phyloP scores from a whole-genome alignment of 331 rosid genomes.

The Erythrophleum ivorense region DNA sequence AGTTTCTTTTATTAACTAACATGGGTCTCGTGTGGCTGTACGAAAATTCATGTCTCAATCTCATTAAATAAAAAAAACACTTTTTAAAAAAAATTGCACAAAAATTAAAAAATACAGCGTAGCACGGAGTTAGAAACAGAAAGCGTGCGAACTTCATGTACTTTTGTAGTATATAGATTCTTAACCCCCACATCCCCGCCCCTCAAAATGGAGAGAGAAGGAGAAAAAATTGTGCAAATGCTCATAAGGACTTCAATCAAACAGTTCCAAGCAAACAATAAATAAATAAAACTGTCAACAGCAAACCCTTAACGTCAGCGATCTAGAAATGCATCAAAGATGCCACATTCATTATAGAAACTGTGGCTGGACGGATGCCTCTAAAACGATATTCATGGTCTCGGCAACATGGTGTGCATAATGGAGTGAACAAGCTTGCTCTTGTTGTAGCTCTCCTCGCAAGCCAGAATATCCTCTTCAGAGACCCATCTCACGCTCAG shows the following conservation, averaged over 20 bases:
- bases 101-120: no score
- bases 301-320: neutral
- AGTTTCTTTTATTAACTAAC: neutral
- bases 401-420: conserved; percentile 94
- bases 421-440: conserved; percentile 98
- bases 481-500: conserved; percentile 93
- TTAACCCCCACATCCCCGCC: neutral
- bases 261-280: neutral
- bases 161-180: no score
- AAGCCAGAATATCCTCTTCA: conserved; percentile 85
- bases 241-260: neutral
- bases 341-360: neutral
- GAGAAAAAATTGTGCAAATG: neutral
- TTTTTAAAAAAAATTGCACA: no score
- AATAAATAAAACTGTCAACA: neutral
- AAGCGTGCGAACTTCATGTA: no score
- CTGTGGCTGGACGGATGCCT: conserved; percentile 47
- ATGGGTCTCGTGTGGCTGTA: no score
- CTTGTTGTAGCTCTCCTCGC: conserved; percentile 96
- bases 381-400: conserved; percentile 74
- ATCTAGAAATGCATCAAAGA: neutral
- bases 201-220: neutral
- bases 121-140: no score
- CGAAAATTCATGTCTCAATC: no score
- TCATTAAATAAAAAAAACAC: no score